These are phyloP conservation scores for Tricholoma furcatifolium DNA, from an alignment of 768 basidiomycete species.

Conservation along the genomic window DNA sequence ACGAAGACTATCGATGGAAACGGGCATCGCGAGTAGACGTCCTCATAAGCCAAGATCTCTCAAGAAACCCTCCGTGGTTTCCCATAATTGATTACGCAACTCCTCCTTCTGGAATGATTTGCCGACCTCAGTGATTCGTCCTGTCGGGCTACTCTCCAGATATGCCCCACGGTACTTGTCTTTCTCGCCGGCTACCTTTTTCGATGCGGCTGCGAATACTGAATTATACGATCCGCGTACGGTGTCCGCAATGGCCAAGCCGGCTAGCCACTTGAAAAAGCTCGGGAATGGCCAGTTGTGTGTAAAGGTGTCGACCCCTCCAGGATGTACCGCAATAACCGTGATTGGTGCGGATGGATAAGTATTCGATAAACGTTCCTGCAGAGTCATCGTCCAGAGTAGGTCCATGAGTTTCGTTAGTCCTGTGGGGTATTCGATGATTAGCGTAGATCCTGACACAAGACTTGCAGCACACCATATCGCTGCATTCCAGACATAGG, in stretches of 20 bases:
- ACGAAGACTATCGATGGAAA: no score
- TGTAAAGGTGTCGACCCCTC: slow-evolving; percentile 29
- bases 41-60: slow-evolving; percentile 1
- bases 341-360: slow-evolving; percentile 32
- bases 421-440: slow-evolving; percentile 25
- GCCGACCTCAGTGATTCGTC: slow-evolving; percentile 6
- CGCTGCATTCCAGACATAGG: slow-evolving; percentile 16
- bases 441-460: background rate
- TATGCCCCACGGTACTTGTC: slow-evolving; percentile 24
- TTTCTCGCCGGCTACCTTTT: slow-evolving; percentile 19
- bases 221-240: slow-evolving; percentile 25
- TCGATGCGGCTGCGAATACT: slow-evolving; percentile 28
- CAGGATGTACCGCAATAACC: slow-evolving; percentile 34
- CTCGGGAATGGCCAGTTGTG: slow-evolving; percentile 20
- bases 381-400: slow-evolving; percentile 49
- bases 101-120: slow-evolving; percentile 5
- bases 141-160: slow-evolving; percentile 14
- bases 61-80: slow-evolving; percentile 13
- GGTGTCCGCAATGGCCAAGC: slow-evolving; percentile 18
- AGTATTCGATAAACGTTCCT: slow-evolving; percentile 39
- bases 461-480: slow-evolving; percentile 29
- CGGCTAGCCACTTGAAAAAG: slow-evolving; percentile 16
- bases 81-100: slow-evolving; percentile 10
- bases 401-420: slow-evolving; percentile 51
- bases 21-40: background rate